Evolutionary conservation across 2,329 filamentous ascomycete genomes (phyloP).

Genomic region (Hypoxylon sp.): DNA sequence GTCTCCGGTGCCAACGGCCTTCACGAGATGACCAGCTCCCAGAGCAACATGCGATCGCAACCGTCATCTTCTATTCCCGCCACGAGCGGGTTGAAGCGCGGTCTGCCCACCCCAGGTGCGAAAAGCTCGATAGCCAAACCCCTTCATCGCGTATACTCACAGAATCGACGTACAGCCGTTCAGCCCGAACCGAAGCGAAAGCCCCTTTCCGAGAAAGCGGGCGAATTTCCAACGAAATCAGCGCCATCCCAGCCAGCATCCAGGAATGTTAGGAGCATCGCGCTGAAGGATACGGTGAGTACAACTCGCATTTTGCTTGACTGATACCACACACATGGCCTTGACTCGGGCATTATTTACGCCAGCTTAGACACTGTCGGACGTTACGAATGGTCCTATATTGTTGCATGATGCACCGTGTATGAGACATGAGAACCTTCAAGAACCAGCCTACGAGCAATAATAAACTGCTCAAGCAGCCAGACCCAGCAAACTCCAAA

Average conservation of each 20-base stretch:
- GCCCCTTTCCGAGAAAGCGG: constrained; percentile 62
- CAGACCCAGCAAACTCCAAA: not conserved
- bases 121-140: constrained; percentile 15
- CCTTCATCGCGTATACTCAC: constrained; percentile 29
- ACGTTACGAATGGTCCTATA: not conserved
- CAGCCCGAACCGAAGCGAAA: constrained; percentile 68
- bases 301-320: not conserved
- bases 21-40: constrained; percentile 66
- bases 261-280: constrained; percentile 57
- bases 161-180: constrained; percentile 50
- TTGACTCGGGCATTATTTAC: not conserved
- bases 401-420: not conserved
- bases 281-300: constrained; percentile 47
- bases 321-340: not conserved
- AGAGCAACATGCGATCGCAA: constrained; percentile 63
- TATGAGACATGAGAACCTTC: constrained; percentile 9
- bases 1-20: constrained; percentile 49
- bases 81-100: constrained; percentile 59
- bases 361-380: not conserved
- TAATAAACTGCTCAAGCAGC: not conserved
- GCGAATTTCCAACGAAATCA: constrained; percentile 56
- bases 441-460: not conserved
- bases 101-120: constrained; percentile 55
- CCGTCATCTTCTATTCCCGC: constrained; percentile 52
- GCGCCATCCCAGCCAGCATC: constrained; percentile 51